A percentile compares a stretch with the other conserved stretches of the same genome.
Conservation (phyloP, 2,329 filamentous ascomycete species). For the Teratosphaeria destructans region DNA sequence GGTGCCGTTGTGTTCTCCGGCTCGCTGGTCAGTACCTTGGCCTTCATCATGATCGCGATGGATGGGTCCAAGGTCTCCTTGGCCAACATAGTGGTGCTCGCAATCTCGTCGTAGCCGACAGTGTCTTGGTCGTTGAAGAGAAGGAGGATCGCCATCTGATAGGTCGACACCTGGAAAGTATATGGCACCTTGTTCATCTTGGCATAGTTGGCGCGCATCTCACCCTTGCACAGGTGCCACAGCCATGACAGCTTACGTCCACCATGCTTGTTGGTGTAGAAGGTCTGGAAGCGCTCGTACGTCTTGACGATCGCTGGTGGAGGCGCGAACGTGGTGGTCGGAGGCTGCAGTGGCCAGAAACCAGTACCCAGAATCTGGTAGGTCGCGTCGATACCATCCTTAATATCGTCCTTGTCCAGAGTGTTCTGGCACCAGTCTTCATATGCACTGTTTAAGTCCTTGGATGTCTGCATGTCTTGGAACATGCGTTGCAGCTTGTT, state of each 20-base stretch:
- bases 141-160: constrained; percentile 92
- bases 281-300: constrained; percentile 78
- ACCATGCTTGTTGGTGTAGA: constrained; percentile 94
- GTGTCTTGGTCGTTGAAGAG: constrained; percentile 88
- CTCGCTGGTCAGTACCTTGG: constrained; percentile 69
- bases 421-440: constrained; percentile 61
- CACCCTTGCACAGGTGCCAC: constrained; percentile 96
- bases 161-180: constrained; percentile 94
- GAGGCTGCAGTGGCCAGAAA: constrained; percentile 89
- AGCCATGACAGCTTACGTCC: constrained; percentile 95
- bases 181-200: constrained; percentile 80
- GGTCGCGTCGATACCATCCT: constrained; percentile 67
- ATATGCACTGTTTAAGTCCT: constrained; percentile 87
- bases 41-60: constrained; percentile 78
- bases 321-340: constrained; percentile 78
- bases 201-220: constrained; percentile 88
- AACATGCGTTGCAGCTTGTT: constrained; percentile 99
- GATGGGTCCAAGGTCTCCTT: constrained; percentile 79
- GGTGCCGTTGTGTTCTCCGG: constrained; percentile 56
- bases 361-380: constrained; percentile 93
- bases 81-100: constrained; percentile 66
- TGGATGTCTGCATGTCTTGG: constrained; percentile 98
- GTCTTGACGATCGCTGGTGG: constrained; percentile 77
- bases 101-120: constrained; percentile 79
- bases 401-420: constrained; percentile 54